Conservation (phyloP, 2,329 filamentous ascomycete genomes). For the Beauveria bassiana region DNA sequence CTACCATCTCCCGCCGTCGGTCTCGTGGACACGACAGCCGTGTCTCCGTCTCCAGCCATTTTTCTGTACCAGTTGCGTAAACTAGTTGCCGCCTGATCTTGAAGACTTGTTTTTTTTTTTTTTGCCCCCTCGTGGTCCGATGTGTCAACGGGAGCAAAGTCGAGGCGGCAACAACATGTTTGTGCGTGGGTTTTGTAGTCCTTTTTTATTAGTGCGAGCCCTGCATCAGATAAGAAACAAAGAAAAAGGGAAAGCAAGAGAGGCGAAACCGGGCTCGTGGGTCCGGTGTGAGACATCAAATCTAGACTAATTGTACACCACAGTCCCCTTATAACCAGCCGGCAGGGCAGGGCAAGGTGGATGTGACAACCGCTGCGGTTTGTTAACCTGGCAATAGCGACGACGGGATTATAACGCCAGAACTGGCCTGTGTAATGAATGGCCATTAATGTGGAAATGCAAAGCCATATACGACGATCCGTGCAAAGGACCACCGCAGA, state of each 20-base stretch:
- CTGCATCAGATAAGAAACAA: constrained; percentile 3
- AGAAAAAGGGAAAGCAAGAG: background rate
- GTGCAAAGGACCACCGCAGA: background rate
- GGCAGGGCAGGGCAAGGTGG: background rate
- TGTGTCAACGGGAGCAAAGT: background rate
- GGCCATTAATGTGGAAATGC: constrained; percentile 3
- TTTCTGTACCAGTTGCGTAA: background rate
- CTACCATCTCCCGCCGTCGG: constrained; percentile 11
- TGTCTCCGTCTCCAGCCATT: background rate
- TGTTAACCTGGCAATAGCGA: background rate
- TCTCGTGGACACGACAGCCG: background rate
- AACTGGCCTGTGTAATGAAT: background rate
- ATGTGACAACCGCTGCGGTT: background rate
- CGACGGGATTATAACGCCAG: background rate
- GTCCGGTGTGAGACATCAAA: background rate
- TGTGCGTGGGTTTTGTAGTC: background rate
- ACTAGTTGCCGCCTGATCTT: background rate
- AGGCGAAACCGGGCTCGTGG: background rate
- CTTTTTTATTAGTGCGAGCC: background rate
- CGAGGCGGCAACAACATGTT: background rate
- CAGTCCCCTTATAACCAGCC: background rate
- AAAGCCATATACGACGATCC: background rate
- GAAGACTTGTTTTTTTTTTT: background rate
- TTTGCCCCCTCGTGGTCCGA: too few species aligned
- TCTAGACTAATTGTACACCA: background rate